phyloP scores from a whole-genome alignment of 73 alveolate genomes.

The Paramecium tetraurelia region DNA sequence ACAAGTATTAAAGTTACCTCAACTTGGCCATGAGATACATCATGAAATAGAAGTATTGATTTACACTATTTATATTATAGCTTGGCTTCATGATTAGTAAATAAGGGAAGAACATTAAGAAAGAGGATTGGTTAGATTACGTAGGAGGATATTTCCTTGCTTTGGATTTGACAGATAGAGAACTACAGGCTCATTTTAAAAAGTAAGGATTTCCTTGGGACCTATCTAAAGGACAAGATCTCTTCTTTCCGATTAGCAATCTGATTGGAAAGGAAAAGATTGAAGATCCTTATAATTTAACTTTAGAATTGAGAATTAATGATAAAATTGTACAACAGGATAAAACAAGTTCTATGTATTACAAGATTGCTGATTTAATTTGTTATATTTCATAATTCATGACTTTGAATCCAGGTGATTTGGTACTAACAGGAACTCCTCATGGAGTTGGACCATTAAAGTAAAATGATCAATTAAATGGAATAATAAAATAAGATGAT shows the following conservation, averaged over 20 bases:
- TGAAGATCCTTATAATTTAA: constrained; percentile 72
- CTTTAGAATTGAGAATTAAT: constrained; percentile 61
- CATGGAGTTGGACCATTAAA: constrained; percentile 82
- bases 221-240: constrained; percentile 76
- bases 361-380: constrained; percentile 64
- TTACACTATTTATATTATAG: neutral
- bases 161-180: constrained; percentile 78
- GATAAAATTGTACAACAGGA: constrained; percentile 62
- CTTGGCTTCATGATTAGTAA: constrained; percentile 80
- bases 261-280: constrained; percentile 62
- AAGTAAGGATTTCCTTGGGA: constrained; percentile 81
- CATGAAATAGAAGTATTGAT: constrained; percentile 77
- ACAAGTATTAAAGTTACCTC: neutral
- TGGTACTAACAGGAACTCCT: constrained; percentile 90
- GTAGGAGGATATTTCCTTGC: constrained; percentile 82
- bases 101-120: constrained; percentile 64
- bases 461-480: constrained; percentile 64
- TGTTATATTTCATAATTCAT: constrained; percentile 62
- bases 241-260: constrained; percentile 73
- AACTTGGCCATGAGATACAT: constrained; percentile 69
- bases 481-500: neutral
- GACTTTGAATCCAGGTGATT: constrained; percentile 84
- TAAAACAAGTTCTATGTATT: constrained; percentile 72
- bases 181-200: constrained; percentile 67
- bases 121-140: constrained; percentile 70